These are phyloP conservation scores for Candida xyloterini DNA, from an alignment of 805 yeast genomes.

Conservation along the genomic window DNA sequence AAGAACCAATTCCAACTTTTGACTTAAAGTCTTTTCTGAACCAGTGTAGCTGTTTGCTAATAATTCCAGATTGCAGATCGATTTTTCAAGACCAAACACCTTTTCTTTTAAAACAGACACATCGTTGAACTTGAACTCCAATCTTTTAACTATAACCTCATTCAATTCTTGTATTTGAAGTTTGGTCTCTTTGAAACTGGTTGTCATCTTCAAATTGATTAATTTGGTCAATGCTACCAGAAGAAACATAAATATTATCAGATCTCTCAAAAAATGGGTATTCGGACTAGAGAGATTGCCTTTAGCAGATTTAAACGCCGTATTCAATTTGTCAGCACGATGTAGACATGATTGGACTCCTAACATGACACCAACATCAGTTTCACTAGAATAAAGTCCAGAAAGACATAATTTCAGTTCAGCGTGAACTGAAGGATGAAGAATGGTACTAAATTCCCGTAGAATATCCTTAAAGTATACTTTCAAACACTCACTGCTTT, in stretches of 20 bases:
- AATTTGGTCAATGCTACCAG: background rate
- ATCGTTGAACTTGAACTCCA: conserved; percentile 8
- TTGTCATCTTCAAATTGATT: background rate
- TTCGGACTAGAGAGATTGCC: background rate
- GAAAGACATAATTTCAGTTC: conserved; percentile 18
- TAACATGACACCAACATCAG: conserved; percentile 11
- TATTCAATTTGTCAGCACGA: conserved; percentile 15
- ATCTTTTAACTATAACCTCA: background rate
- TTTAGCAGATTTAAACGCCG: conserved; percentile 3
- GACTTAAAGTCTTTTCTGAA: conserved; percentile 1
- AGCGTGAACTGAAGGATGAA: conserved; percentile 13
- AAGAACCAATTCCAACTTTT: conserved; percentile 6
- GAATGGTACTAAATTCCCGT: conserved; percentile 10
- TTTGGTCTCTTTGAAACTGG: background rate
- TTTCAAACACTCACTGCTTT: conserved; percentile 13
- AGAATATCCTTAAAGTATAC: conserved; percentile 13
- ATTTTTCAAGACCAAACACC: conserved; percentile 15
- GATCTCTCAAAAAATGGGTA: conserved; percentile 1
- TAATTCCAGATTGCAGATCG: conserved; percentile 19
- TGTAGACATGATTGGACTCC: conserved; percentile 19
- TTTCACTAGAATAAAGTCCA: conserved; percentile 3
- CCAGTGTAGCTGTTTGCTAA: conserved; percentile 12
- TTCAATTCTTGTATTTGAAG: background rate
- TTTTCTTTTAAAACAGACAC: conserved; percentile 17
- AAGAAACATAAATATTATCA: background rate